Evolutionary conservation across 306 rosid genomes (phyloP), one percentile per base, ranked within the genome.

Genomic region (Heteromeles arbutifolia): DNA sequence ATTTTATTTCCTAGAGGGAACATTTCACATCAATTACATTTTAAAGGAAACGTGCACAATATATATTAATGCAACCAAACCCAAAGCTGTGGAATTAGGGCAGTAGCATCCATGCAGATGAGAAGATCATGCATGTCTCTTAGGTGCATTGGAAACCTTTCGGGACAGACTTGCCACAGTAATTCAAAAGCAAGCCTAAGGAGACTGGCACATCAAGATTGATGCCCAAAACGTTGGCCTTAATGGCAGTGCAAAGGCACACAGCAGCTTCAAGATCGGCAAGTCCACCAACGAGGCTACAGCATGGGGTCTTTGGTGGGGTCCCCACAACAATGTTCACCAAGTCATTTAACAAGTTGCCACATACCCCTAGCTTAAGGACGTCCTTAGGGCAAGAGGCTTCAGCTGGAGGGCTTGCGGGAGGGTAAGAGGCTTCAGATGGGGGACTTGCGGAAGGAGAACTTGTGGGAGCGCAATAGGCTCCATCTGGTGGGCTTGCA

Each of bases 201-300:
- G 92, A 73, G 71, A 86, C 1, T 0, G 90, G 90, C 32, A 86
- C 29, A 53, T 90, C 32, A 67, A 90, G 85, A 66, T 83, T 81
- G 77, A 80, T 81, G 62, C 92, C 96, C 53, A 89, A 75, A 37
- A 89, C 32, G 18, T 83, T 82, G 29, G 88, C 90, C 71, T 77
- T 86, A 24, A 86, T 67, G 14, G 88, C 89, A 34, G 89, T 83
- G 82, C 93, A 89, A 79, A 86, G 90, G 71, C 90, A 89, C 24
- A 82, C 82, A 31, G 90, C 89, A 26, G 77, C 89, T 53, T 89
- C 89, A 79, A 81, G 74, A 70, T 84, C 86, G 70, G 77, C 76
- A 8, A 89, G 79, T 64, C 70, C 90, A 3, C 69, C 17, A 68
- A 89, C 44, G 62, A 88, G 88, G 62, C 48, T 37, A 48, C 93